phyloP scores from a whole-genome alignment of 2,329 filamentous ascomycete species.

The Trichoderma sp. region DNA sequence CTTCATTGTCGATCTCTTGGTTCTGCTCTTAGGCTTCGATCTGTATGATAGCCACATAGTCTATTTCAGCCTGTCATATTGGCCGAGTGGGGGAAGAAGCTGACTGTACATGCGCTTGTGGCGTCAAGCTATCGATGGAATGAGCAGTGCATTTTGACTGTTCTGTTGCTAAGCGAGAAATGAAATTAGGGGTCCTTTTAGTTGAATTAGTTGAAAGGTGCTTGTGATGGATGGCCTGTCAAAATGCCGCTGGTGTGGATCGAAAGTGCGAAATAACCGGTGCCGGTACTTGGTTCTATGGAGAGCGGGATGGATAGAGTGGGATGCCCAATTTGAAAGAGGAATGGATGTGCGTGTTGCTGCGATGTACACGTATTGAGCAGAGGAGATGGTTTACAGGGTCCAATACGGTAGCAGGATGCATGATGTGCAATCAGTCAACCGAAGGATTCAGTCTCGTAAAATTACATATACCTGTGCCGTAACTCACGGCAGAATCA shows the following conservation, averaged over 20 bases:
- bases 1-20: too few species aligned
- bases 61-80: not conserved
- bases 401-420: too few species aligned
- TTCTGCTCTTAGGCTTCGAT: not conserved
- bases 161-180: not conserved
- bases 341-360: not conserved
- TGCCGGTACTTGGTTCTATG: not conserved
- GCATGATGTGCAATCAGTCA: too few species aligned
- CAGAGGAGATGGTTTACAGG: not conserved
- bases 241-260: constrained; percentile 3
- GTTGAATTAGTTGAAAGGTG: not conserved
- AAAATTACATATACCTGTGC: not conserved
- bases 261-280: not conserved
- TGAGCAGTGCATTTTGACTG: not conserved
- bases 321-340: not conserved
- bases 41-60: not conserved
- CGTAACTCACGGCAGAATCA: not conserved
- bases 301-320: not conserved
- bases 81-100: not conserved
- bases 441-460: not conserved
- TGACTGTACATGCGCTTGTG: not conserved
- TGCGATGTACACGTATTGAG: not conserved
- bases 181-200: not conserved
- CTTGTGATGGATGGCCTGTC: not conserved
- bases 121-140: constrained; percentile 5